Evolutionary conservation across 805 yeast genomes (phyloP).

Genomic region (Cephaloascus albidus): DNA sequence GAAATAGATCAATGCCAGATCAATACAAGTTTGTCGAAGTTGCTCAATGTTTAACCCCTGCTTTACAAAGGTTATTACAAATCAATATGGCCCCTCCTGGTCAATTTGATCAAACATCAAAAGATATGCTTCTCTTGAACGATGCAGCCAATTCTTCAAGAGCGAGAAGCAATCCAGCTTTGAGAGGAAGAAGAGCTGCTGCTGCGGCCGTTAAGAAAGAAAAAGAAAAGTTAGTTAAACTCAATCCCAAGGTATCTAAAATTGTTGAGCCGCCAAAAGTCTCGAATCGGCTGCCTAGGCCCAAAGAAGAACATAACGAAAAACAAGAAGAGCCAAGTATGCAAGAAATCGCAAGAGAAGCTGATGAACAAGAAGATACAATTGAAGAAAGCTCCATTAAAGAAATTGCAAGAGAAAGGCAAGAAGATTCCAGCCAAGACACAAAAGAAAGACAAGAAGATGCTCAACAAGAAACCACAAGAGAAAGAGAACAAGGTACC

Average conservation of each 20-base stretch:
- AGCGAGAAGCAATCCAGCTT: not conserved
- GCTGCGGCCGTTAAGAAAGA: not conserved
- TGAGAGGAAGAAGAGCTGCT: not conserved
- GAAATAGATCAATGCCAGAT: not conserved
- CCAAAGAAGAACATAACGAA: too few species aligned
- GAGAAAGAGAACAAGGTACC: too few species aligned
- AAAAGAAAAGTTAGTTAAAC: not conserved
- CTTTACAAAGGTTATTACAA: constrained; percentile 3
- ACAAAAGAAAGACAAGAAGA: too few species aligned
- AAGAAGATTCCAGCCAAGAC: too few species aligned
- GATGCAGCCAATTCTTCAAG: not conserved
- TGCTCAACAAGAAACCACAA: too few species aligned
- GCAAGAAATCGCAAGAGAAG: too few species aligned
- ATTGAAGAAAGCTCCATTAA: too few species aligned
- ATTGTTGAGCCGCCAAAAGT: too few species aligned
- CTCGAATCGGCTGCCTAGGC: too few species aligned
- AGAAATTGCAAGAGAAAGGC: too few species aligned
- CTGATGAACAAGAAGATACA: too few species aligned
- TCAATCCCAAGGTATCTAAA: not conserved
- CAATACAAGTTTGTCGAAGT: not conserved
- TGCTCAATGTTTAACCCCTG: constrained; percentile 2
- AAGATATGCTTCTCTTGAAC: not conserved
- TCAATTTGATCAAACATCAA: not conserved
- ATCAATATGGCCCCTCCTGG: constrained; percentile 10
- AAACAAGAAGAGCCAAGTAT: too few species aligned